phyloP scores from a whole-genome alignment of 345 rosid species.

The Eucalyptus polybractea region DNA sequence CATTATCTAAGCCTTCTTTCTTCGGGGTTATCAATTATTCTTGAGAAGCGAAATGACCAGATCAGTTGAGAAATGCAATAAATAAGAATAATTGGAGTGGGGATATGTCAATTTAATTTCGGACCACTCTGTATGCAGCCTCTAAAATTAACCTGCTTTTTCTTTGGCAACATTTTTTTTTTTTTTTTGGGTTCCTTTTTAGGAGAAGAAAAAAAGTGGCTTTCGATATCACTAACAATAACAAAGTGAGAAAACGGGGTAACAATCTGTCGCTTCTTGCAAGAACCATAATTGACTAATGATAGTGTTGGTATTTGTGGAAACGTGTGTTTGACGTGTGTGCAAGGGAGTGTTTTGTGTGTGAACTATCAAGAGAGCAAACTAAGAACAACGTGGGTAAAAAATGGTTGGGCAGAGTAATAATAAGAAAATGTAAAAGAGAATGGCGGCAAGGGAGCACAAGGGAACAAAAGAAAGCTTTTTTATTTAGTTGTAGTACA shows the following conservation, averaged over 20 bases:
- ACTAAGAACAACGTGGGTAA: too few species aligned
- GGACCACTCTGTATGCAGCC: not conserved
- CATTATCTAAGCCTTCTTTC: not conserved
- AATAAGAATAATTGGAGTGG: not conserved
- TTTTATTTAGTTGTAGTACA: too few species aligned
- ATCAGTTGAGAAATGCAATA: not conserved
- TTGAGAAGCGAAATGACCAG: not conserved
- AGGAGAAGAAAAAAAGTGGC: not conserved
- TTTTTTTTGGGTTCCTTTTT: not conserved
- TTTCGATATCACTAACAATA: not conserved
- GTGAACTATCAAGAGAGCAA: too few species aligned
- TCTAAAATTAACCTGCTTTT: not conserved
- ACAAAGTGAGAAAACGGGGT: not conserved
- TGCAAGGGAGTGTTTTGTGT: too few species aligned
- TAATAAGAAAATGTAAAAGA: too few species aligned
- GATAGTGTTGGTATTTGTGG: not conserved
- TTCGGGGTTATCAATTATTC: not conserved
- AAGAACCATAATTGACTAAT: not conserved
- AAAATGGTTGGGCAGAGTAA: too few species aligned
- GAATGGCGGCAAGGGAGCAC: too few species aligned
- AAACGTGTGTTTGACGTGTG: too few species aligned
- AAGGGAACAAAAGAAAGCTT: too few species aligned
- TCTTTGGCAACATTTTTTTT: not conserved
- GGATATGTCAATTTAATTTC: not conserved
- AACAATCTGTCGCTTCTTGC: not conserved